Percentiles rank a stretch among this genome's conserved stretches.
Evolutionary conservation across 371 early-diverging fungal genomes (phyloP).

Genomic region (Rhizomucor pusillus): DNA sequence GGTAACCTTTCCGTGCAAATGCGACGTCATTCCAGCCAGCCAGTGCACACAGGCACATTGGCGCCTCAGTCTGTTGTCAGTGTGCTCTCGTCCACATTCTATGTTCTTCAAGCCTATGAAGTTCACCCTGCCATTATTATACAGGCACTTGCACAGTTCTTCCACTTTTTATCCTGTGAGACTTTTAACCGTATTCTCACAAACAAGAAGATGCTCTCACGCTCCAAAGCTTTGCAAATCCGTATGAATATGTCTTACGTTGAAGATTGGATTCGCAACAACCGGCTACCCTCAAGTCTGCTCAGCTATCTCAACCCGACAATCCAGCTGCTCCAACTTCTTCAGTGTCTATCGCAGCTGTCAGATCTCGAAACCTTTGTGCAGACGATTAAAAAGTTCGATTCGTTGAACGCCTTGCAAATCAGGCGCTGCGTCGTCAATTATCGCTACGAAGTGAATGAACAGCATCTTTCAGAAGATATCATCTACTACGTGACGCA

Average conservation of each 20-base stretch:
- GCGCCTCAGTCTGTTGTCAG: constrained; percentile 64
- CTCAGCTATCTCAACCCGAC: constrained; percentile 56
- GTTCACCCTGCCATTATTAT: constrained; percentile 64
- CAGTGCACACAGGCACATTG: constrained; percentile 5
- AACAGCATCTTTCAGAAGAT: constrained; percentile 66
- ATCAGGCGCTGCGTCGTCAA: constrained; percentile 68
- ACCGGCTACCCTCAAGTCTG: constrained; percentile 48
- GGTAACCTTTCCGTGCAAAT: constrained; percentile 4
- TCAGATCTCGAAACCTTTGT: constrained; percentile 65
- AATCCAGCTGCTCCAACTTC: constrained; percentile 76
- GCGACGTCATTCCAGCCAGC: constrained; percentile 11
- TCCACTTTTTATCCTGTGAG: constrained; percentile 74
- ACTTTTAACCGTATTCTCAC: constrained; percentile 83
- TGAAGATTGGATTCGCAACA: constrained; percentile 80
- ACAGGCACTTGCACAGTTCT: constrained; percentile 61
- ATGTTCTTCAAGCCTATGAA: constrained; percentile 57
- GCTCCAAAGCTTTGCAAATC: constrained; percentile 82
- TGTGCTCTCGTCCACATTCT: constrained; percentile 59
- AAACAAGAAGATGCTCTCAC: constrained; percentile 68
- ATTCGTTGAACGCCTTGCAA: constrained; percentile 67
- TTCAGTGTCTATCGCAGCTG: constrained; percentile 75
- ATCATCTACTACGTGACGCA: constrained; percentile 71
- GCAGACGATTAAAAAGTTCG: constrained; percentile 65
- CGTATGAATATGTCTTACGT: constrained; percentile 81
- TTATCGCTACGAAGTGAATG: constrained; percentile 88